Evolutionary conservation across 352 stramenopile species (phyloP).

Genomic region (Phytophthora fragariae): DNA sequence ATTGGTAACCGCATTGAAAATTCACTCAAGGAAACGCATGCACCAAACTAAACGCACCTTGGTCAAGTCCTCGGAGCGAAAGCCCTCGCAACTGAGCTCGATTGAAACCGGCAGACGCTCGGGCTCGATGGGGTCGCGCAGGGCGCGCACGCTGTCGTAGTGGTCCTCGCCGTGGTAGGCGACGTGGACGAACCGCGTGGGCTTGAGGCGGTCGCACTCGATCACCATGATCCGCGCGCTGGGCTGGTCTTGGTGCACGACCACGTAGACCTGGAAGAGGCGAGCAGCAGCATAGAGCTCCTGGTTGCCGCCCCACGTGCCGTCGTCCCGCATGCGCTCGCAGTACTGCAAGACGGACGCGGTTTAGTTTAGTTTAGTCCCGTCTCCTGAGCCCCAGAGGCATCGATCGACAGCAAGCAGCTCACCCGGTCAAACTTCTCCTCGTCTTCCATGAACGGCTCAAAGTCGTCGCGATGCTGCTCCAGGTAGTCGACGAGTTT

Average conservation of each 20-base stretch:
- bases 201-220: slow-evolving; percentile 69
- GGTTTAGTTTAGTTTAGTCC: background rate
- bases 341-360: slow-evolving; percentile 59
- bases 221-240: slow-evolving; percentile 68
- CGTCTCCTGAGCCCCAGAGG: no score
- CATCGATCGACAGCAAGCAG: background rate
- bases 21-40: slow-evolving; percentile 16
- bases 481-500: slow-evolving; percentile 79
- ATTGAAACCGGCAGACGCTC: slow-evolving; percentile 54
- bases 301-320: slow-evolving; percentile 86
- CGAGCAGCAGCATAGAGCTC: slow-evolving; percentile 79
- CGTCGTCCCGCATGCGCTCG: slow-evolving; percentile 78
- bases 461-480: slow-evolving; percentile 74
- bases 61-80: slow-evolving; percentile 61
- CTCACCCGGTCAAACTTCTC: slow-evolving; percentile 86
- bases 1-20: slow-evolving; percentile 21
- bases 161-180: slow-evolving; percentile 82
- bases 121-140: slow-evolving; percentile 49
- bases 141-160: slow-evolving; percentile 80
- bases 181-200: slow-evolving; percentile 60
- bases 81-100: slow-evolving; percentile 64
- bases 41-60: slow-evolving; percentile 53
- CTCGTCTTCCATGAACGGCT: slow-evolving; percentile 91
- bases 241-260: slow-evolving; percentile 74
- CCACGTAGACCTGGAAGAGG: slow-evolving; percentile 78